Conservation (phyloP, 2,329 filamentous ascomycete genomes). For the Proliferodiscus dingleyae region DNA sequence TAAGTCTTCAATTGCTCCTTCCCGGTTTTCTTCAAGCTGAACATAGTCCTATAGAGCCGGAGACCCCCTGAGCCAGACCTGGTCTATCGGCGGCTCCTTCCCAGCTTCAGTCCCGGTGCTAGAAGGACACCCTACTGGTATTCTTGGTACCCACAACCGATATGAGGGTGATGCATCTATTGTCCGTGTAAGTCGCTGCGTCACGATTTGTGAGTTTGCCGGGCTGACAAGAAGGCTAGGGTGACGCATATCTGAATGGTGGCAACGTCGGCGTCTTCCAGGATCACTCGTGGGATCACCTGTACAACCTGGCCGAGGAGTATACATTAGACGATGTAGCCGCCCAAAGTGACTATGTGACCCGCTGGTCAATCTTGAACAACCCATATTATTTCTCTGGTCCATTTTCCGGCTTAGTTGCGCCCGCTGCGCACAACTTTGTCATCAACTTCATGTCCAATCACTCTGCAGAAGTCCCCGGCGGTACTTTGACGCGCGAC, state of each 20-base stretch:
- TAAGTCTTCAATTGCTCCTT: slow-evolving; percentile 5
- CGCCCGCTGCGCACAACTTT: slow-evolving; percentile 2
- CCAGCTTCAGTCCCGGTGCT: not conserved
- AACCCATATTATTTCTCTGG: slow-evolving; percentile 9
- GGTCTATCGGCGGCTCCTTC: slow-evolving; percentile 7
- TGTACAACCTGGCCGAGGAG: not conserved
- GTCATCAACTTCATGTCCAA: slow-evolving; percentile 2
- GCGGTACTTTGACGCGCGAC: slow-evolving; percentile 3
- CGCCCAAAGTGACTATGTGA: not conserved
- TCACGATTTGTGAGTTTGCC: not conserved
- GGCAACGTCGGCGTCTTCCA: too few relatives aligned
- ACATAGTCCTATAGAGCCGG: too few relatives aligned
- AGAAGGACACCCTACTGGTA: not conserved
- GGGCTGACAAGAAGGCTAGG: slow-evolving; percentile 1
- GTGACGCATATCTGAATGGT: slow-evolving; percentile 5
- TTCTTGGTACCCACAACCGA: slow-evolving; percentile 5
- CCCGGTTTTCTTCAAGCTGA: too few relatives aligned
- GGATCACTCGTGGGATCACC: slow-evolving; percentile 3
- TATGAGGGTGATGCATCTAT: slow-evolving; percentile 3
- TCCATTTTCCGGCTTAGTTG: not conserved
- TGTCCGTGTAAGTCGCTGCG: not conserved
- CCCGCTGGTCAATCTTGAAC: slow-evolving; percentile 4
- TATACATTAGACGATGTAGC: slow-evolving; percentile 6
- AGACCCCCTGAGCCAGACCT: too few relatives aligned
- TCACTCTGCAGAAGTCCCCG: slow-evolving; percentile 1